Conservation (phyloP, 2,329 filamentous ascomycete genomes). For the Aureobasidium sp. region DNA sequence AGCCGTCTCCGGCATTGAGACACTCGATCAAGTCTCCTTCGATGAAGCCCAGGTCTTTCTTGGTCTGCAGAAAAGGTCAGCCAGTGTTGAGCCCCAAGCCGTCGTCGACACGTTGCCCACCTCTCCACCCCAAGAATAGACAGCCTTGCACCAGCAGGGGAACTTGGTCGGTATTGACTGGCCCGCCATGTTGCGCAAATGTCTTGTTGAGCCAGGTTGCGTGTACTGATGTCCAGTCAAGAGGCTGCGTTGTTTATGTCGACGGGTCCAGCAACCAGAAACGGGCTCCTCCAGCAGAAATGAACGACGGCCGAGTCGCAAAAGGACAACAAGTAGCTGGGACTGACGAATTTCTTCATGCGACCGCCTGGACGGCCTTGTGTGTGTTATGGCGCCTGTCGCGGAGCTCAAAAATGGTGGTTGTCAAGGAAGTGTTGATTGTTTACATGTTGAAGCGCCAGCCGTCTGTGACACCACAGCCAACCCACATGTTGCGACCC, state of each 20-base stretch:
- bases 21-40: slow-evolving; percentile 98
- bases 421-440: slow-evolving; percentile 6
- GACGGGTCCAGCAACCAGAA: background rate
- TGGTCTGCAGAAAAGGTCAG: slow-evolving; percentile 48
- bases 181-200: slow-evolving; percentile 16
- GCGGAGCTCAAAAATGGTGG: background rate
- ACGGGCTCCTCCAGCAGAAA: background rate
- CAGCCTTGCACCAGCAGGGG: slow-evolving; percentile 35
- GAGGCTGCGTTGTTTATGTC: background rate
- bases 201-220: background rate
- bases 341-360: background rate
- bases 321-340: background rate
- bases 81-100: background rate
- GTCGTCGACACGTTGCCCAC: slow-evolving; percentile 11
- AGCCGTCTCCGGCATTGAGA: slow-evolving; percentile 92
- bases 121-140: slow-evolving; percentile 37
- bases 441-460: background rate
- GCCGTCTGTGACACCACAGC: background rate
- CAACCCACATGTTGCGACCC: background rate
- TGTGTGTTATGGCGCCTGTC: background rate
- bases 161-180: slow-evolving; percentile 28
- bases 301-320: background rate
- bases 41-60: slow-evolving; percentile 91
- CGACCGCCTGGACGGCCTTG: background rate
- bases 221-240: background rate